Conservation (phyloP, 176 grass and related monocot genomes). For the Bromus sterilis region DNA sequence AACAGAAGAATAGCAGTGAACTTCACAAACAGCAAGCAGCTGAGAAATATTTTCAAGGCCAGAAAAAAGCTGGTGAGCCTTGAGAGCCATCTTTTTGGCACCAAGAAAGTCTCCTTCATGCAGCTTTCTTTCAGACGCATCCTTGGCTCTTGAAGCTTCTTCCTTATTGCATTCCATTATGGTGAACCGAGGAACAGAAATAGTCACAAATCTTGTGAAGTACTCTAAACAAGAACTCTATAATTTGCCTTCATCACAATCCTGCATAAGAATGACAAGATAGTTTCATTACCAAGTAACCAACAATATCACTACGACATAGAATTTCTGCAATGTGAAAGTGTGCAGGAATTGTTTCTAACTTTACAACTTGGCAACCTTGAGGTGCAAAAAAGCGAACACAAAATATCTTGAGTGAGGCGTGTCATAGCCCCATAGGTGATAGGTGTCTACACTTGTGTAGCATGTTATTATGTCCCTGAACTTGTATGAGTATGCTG, state of each 20-base stretch:
- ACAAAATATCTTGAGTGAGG: neutral
- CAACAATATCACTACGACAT: neutral
- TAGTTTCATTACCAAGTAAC: conserved; percentile 4
- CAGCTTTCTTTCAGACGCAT: conserved; percentile 50
- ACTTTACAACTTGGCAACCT: neutral
- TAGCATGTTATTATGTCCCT: neutral
- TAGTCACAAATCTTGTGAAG: neutral
- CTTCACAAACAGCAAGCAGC: conserved; percentile 68
- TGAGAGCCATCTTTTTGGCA: conserved; percentile 55
- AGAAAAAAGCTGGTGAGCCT: conserved; percentile 62
- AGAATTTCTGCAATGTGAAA: neutral
- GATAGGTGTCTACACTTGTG: neutral
- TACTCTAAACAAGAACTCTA: neutral
- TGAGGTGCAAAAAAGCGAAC: neutral
- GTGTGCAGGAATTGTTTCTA: neutral
- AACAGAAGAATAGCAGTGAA: conserved; percentile 45
- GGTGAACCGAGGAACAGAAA: neutral
- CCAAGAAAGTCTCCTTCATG: conserved; percentile 45
- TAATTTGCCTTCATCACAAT: conserved; percentile 1
- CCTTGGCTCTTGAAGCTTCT: conserved; percentile 64
- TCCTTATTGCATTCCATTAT: conserved; percentile 84
- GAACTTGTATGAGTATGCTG: neutral
- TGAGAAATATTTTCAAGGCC: conserved; percentile 68
- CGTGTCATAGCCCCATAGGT: neutral
- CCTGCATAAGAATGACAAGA: conserved; percentile 14